Evolutionary conservation across 2,329 filamentous ascomycete genomes (phyloP).

Genomic region (Botrytis deweyae): DNA sequence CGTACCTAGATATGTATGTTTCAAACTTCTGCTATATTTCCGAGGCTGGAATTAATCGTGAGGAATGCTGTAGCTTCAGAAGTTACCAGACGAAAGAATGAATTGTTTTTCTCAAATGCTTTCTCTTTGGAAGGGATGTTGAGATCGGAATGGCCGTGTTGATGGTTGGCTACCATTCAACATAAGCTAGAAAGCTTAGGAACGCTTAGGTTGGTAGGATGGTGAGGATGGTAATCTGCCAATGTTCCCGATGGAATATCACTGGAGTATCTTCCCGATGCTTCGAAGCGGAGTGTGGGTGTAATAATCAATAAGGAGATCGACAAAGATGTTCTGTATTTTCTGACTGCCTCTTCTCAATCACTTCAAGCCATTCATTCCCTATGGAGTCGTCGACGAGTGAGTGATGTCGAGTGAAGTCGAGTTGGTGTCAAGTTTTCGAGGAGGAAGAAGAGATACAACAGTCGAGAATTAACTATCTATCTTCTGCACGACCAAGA

Average conservation of each 20-base stretch:
- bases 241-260: slow-evolving; percentile 7
- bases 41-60: slow-evolving; percentile 11
- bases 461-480: background rate
- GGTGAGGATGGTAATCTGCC: slow-evolving; percentile 5
- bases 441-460: slow-evolving; percentile 5
- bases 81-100: background rate
- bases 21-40: background rate
- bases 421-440: slow-evolving; percentile 9
- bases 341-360: background rate
- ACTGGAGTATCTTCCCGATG: background rate
- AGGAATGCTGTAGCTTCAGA: background rate
- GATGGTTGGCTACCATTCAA: slow-evolving; percentile 5
- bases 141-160: slow-evolving; percentile 22
- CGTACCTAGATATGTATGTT: slow-evolving; percentile 19
- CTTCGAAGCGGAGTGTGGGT: background rate
- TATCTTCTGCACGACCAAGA: slow-evolving; percentile 7
- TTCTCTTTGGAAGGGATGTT: background rate
- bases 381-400: background rate
- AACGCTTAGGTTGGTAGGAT: slow-evolving; percentile 7
- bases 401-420: background rate
- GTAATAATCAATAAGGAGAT: background rate
- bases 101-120: background rate
- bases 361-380: background rate
- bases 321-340: background rate
- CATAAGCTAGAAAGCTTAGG: background rate